Conservation (phyloP, 768 basidiomycete genomes). For the Auricularia sp. region DNA sequence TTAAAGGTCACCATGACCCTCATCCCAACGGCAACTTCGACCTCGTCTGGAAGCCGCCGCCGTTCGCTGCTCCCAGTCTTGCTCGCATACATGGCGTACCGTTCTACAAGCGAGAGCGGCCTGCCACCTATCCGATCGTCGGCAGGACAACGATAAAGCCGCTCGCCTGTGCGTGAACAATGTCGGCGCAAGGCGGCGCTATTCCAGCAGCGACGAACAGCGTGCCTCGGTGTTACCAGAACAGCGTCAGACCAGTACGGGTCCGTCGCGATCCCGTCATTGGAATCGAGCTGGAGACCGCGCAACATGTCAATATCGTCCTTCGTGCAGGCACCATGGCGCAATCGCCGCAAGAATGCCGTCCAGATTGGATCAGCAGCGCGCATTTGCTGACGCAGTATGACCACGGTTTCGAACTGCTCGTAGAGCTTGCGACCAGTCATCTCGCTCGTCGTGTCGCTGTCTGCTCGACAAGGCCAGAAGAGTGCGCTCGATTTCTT, state of each 20-base stretch:
- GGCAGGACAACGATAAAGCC: constrained; percentile 20
- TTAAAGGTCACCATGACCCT: constrained; percentile 29
- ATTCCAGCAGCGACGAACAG: constrained; percentile 29
- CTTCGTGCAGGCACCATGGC: constrained; percentile 16
- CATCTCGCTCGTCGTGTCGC: neutral
- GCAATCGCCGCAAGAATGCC: constrained; percentile 19
- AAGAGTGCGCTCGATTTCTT: constrained; percentile 13
- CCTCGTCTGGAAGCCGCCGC: neutral
- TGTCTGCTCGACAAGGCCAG: constrained; percentile 1
- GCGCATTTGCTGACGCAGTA: constrained; percentile 27
- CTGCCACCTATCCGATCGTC: constrained; percentile 17
- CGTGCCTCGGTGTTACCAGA: constrained; percentile 29
- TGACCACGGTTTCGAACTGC: constrained; percentile 25
- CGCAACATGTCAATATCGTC: constrained; percentile 21
- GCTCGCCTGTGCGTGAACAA: constrained; percentile 16
- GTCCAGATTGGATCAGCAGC: constrained; percentile 23
- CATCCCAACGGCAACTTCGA: constrained; percentile 27
- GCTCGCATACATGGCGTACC: too few species aligned
- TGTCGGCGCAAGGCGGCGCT: constrained; percentile 10
- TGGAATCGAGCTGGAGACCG: constrained; percentile 12
- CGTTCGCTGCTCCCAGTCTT: too few species aligned
- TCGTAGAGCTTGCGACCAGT: constrained; percentile 19
- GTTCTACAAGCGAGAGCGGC: constrained; percentile 2
- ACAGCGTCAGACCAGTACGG: constrained; percentile 24
- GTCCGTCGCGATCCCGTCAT: constrained; percentile 13